Conservation (phyloP, 2,329 filamentous ascomycete genomes). For the Pseudogymnoascus sp. region DNA sequence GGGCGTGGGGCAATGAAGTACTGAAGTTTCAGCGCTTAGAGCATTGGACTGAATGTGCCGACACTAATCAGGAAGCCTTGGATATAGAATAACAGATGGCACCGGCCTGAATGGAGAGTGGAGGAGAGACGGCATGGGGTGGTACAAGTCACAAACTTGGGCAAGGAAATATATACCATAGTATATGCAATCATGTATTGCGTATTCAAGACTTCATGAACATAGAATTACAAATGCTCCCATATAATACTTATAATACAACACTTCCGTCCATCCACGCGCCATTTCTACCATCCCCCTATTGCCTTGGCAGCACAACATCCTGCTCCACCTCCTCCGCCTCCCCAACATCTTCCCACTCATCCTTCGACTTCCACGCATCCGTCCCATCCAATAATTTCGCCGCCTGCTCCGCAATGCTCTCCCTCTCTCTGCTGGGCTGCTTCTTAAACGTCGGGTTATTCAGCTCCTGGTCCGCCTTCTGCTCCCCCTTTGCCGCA, state of each 20-base stretch:
- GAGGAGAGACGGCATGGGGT: not conserved
- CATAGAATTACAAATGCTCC: conserved; percentile 8
- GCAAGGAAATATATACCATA: not conserved
- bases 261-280: not conserved
- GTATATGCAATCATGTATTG: not conserved
- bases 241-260: conserved; percentile 10
- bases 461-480: conserved; percentile 30
- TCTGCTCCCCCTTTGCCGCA: conserved; percentile 43
- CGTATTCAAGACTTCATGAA: conserved; percentile 4
- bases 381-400: conserved; percentile 53
- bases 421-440: conserved; percentile 33
- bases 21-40: conserved; percentile 59
- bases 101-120: not conserved
- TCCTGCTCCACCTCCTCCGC: conserved; percentile 27
- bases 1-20: conserved; percentile 70
- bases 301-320: conserved; percentile 17
- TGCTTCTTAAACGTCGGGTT: conserved; percentile 26
- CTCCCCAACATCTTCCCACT: conserved; percentile 36
- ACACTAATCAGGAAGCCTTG: not conserved
- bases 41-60: conserved; percentile 38
- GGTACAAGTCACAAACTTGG: not conserved
- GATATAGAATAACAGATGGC: not conserved
- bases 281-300: conserved; percentile 12
- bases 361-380: conserved; percentile 45
- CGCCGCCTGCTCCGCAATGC: conserved; percentile 54